Base-by-base conservation (phyloP, 306 rosid genomes). In the Lathyrus tuberosus region DNA sequence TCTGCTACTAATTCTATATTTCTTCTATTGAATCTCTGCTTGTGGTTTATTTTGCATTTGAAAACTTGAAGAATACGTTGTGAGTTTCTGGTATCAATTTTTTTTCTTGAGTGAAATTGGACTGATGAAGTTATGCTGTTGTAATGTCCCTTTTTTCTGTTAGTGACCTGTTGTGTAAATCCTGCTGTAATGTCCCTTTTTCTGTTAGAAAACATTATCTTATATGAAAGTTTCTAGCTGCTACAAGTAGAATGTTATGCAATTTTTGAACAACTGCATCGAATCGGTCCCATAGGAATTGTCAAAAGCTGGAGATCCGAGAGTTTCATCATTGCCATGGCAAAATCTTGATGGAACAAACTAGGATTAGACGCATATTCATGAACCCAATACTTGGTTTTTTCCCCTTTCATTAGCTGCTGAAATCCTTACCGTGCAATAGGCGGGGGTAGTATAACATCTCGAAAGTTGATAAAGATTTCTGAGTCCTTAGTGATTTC, bases 281-380 rank as follows among this genome's bases (percentile, higher is more conserved):
- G 69, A 71, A 76, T 80, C 71, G 75, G 87, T 72, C 85, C 80
- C 62, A 61, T 17, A 41, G 80, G 82, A 24, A 8, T 41, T 43
- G 76, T 83, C 80, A 83, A 72, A 57, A 82, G 81, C 13, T 14
- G 79, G 53, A 73, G 83, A 65, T 79, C 65, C 5, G 81, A 75
- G 71, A 78, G 87, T 67, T 81, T 81, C 73, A 82, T 82, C 80
- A 75, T 82, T 70, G 72, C 81, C 44, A 47, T 30, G 57, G 86
- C 62, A 14, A 82, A 85, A 53, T 82, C 53, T 48, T 10, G 72
- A 17, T 24, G 66, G 61, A 85, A 85, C 62, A 75, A 65, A 31
- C 72, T 72, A 62, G 69, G 57, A 61, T 77, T 42, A 3, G 56
- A 43, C 63, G 84, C 85, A 66, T 80, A 78, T 38, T 74, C 76